Conservation (phyloP, 768 basidiomycete genomes). For the Lactarius pseudohatsudake region DNA sequence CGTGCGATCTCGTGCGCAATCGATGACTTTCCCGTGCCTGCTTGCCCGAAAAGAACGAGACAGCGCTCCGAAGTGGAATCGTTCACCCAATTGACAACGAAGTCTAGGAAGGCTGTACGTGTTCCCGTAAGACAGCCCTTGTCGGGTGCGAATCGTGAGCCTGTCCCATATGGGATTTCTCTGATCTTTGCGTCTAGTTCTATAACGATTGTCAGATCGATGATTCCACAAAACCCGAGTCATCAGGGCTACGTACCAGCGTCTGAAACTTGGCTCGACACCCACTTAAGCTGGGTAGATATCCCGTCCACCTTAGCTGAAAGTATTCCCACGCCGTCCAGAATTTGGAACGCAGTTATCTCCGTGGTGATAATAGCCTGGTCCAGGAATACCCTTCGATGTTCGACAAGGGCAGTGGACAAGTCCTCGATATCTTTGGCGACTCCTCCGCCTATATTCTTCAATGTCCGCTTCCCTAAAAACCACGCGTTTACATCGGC, state of each 20-base stretch:
- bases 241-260: neutral
- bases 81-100: neutral
- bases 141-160: neutral
- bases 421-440: neutral
- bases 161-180: neutral
- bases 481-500: neutral
- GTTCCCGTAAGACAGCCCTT: neutral
- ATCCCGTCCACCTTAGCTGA: neutral
- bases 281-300: neutral
- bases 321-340: neutral
- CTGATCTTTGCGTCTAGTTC: neutral
- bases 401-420: neutral
- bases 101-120: neutral
- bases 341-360: neutral
- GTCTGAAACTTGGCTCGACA: neutral
- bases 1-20: neutral
- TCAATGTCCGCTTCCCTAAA: neutral
- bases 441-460: neutral
- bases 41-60: constrained; percentile 5
- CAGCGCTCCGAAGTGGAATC: neutral
- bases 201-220: neutral
- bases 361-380: neutral
- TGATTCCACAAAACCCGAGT: neutral
- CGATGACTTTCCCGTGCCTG: neutral
- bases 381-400: neutral